A percentile compares a stretch with the other conserved stretches of the same genome.
phyloP scores from a whole-genome alignment of 768 basidiomycete species.

The Pisolithus marmoratus region DNA sequence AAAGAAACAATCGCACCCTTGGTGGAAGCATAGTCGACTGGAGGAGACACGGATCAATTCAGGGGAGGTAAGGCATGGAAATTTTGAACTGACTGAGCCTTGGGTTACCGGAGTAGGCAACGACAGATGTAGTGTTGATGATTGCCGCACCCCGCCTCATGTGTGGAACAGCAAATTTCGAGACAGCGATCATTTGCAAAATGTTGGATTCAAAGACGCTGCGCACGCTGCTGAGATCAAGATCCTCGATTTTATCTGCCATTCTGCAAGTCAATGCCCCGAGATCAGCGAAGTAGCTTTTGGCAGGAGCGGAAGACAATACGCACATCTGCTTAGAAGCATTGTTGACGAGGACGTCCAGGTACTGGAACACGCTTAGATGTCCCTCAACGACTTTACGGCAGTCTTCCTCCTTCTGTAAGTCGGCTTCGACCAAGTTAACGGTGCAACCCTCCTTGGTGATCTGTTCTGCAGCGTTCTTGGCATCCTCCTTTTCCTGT shows the following conservation, averaged over 20 bases:
- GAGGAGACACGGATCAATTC: constrained; percentile 7
- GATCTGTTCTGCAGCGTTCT: constrained; percentile 42
- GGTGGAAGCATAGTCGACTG: constrained; percentile 49
- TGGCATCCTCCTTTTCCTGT: constrained; percentile 50
- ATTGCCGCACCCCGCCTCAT: constrained; percentile 53
- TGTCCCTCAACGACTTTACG: constrained; percentile 45
- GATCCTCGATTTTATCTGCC: constrained; percentile 39
- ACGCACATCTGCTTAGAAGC: constrained; percentile 40
- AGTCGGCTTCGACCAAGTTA: constrained; percentile 34
- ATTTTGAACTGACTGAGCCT: constrained; percentile 25
- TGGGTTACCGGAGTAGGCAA: constrained; percentile 33
- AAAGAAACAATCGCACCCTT: constrained; percentile 58
- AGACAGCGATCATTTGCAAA: constrained; percentile 51
- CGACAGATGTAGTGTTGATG: constrained; percentile 59
- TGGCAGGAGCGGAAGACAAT: background rate
- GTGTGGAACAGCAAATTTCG: constrained; percentile 52
- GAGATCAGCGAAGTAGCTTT: background rate
- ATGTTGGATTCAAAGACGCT: constrained; percentile 56
- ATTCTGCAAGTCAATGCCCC: constrained; percentile 26
- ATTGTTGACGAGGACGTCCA: constrained; percentile 60
- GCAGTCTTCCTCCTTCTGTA: constrained; percentile 37
- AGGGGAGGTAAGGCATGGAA: constrained; percentile 1
- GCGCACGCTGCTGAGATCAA: constrained; percentile 47
- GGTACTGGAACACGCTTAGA: constrained; percentile 36
- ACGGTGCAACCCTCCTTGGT: constrained; percentile 35